Conservation (phyloP, 78 protist genomes). For the Planoprotostelium fungivorum region DNA sequence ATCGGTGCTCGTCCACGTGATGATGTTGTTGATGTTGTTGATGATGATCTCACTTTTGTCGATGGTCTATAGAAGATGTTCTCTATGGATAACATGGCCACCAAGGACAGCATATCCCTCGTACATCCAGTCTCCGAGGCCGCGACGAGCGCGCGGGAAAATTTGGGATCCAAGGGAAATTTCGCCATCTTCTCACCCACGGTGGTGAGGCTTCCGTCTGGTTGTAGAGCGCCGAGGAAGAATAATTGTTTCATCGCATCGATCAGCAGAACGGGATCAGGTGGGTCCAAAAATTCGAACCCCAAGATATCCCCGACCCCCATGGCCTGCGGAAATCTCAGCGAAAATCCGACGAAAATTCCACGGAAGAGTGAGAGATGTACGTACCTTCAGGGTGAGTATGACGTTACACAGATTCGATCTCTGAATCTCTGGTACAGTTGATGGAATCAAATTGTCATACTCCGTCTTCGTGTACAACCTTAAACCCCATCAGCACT, state of each 20-base stretch:
- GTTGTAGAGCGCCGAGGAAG: slow-evolving; percentile 36
- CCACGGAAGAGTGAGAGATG: no score
- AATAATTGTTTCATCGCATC: slow-evolving; percentile 35
- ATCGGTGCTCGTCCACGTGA: no score
- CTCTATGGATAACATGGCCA: not conserved
- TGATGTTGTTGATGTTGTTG: no score
- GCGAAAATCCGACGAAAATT: not conserved
- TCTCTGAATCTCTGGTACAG: slow-evolving; percentile 59
- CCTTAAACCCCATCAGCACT: no score
- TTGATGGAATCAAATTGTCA: slow-evolving; percentile 10
- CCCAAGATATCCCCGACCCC: slow-evolving; percentile 43
- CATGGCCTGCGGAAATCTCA: slow-evolving; percentile 19
- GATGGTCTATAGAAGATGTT: not conserved
- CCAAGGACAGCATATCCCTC: not conserved
- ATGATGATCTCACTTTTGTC: not conserved
- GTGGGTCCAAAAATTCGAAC: slow-evolving; percentile 58
- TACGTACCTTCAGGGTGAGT: slow-evolving; percentile 22
- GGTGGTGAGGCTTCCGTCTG: slow-evolving; percentile 6
- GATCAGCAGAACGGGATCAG: slow-evolving; percentile 11
- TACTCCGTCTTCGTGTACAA: slow-evolving; percentile 41
- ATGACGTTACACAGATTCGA: slow-evolving; percentile 52
- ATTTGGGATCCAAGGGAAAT: slow-evolving; percentile 59
- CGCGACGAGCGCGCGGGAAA: not conserved
- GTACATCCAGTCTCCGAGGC: not conserved
- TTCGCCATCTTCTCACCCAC: slow-evolving; percentile 53